Percentiles rank a stretch among this genome's conserved stretches.
phyloP scores from a whole-genome alignment of 805 yeast genomes.

The Pichia membranifaciens region DNA sequence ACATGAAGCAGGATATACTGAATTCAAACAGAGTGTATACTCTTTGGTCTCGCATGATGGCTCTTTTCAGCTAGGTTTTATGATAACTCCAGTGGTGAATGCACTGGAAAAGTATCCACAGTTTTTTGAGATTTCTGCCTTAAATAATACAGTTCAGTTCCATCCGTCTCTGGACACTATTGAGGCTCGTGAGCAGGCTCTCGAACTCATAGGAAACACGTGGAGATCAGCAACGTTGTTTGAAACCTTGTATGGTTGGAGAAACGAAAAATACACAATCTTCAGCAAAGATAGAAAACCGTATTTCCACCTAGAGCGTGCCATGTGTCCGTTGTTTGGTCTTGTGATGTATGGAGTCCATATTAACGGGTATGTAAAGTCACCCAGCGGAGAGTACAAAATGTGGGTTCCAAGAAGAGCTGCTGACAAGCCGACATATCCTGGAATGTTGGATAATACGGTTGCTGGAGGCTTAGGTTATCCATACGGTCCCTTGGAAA shows the following conservation, averaged over 20 bases:
- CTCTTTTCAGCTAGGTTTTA: constrained; percentile 33
- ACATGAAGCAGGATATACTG: constrained; percentile 16
- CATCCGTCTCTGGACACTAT: constrained; percentile 28
- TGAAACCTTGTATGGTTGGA: constrained; percentile 62
- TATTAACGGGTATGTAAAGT: constrained; percentile 62
- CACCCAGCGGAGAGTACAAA: constrained; percentile 38
- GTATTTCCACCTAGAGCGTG: constrained; percentile 71
- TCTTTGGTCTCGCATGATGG: constrained; percentile 34
- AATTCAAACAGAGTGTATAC: constrained; percentile 24
- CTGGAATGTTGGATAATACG: constrained; percentile 86
- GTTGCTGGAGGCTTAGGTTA: constrained; percentile 93
- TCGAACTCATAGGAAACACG: constrained; percentile 38
- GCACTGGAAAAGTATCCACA: constrained; percentile 21
- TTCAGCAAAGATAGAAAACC: constrained; percentile 50
- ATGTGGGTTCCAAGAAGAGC: constrained; percentile 88
- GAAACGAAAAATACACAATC: constrained; percentile 75
- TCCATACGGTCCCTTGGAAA: constrained; percentile 69
- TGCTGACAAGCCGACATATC: constrained; percentile 74
- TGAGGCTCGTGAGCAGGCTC: constrained; percentile 35
- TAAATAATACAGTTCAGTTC: constrained; percentile 27
- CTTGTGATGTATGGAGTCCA: constrained; percentile 89
- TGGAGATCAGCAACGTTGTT: constrained; percentile 35
- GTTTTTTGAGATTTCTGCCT: constrained; percentile 25
- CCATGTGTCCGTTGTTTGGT: constrained; percentile 76
- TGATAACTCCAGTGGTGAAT: constrained; percentile 31